Percentiles rank a stretch among this genome's conserved stretches.
Conservation (phyloP, 1,284 basidiomycete species). For the Cryptococcus neoformans region DNA sequence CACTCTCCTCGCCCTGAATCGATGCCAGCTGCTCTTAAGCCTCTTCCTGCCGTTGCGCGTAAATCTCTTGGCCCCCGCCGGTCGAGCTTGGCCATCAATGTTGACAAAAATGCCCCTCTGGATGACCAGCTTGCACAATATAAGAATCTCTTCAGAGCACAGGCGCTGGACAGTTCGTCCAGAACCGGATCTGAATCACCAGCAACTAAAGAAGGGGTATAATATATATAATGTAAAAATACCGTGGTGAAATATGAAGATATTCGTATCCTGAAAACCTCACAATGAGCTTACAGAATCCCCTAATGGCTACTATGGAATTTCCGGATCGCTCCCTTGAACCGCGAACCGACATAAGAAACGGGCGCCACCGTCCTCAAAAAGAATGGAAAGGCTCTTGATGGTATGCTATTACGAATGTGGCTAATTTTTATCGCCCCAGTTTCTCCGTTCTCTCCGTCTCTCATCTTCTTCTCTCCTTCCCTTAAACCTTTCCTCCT, state of each 20-base stretch:
- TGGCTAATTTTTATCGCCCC: no score
- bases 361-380: no score
- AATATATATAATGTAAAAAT: background rate
- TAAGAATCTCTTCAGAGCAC: constrained; percentile 37
- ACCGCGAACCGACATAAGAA: no score
- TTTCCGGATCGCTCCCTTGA: no score
- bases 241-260: background rate
- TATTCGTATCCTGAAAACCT: background rate
- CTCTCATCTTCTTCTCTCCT: background rate
- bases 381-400: no score
- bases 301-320: background rate
- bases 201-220: background rate
- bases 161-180: constrained; percentile 10
- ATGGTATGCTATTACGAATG: no score
- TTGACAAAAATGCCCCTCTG: constrained; percentile 29
- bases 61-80: constrained; percentile 29
- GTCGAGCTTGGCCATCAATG: constrained; percentile 19
- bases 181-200: constrained; percentile 9
- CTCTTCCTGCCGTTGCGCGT: constrained; percentile 11
- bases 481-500: no score
- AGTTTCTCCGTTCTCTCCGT: no score
- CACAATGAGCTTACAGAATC: background rate
- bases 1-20: constrained; percentile 20
- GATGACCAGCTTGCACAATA: constrained; percentile 42
- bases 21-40: constrained; percentile 11